These are phyloP conservation scores for Ramichloridium luteum DNA, from an alignment of 2,329 filamentous ascomycete species.

Conservation along the genomic window DNA sequence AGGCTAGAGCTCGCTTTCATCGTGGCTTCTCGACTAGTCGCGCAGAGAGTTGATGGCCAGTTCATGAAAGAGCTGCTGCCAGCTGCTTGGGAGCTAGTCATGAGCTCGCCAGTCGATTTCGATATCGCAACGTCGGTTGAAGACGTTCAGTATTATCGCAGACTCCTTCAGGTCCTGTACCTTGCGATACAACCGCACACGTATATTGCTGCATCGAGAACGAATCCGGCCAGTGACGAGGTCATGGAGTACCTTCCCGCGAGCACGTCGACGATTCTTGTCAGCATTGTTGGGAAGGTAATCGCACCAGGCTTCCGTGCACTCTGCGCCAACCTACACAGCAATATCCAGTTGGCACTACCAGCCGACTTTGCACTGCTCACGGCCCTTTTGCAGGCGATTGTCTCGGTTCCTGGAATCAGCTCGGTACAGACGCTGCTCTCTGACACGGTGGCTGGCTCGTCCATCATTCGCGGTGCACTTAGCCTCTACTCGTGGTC, in stretches of 20 bases:
- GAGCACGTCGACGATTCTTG: conserved; percentile 43
- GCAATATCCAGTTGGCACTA: conserved; percentile 27
- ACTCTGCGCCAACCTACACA: conserved; percentile 68
- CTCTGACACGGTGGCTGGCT: conserved; percentile 40
- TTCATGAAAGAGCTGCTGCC: conserved; percentile 44
- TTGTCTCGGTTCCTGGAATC: conserved; percentile 61
- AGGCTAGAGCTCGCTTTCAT: conserved; percentile 72
- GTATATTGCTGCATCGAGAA: conserved; percentile 8
- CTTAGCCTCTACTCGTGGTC: conserved; percentile 88
- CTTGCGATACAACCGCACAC: conserved; percentile 59
- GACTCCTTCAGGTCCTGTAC: conserved; percentile 72
- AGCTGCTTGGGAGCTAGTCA: conserved; percentile 49
- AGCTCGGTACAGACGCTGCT: conserved; percentile 42
- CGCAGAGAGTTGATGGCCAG: conserved; percentile 34
- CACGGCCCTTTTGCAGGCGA: conserved; percentile 77
- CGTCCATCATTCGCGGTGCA: conserved; percentile 64
- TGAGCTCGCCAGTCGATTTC: conserved; percentile 43
- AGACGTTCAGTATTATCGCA: conserved; percentile 63
- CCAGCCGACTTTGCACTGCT: conserved; percentile 78
- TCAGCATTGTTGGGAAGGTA: conserved; percentile 69
- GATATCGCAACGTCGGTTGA: conserved; percentile 45
- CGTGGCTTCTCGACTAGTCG: conserved; percentile 66
- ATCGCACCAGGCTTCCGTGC: conserved; percentile 73
- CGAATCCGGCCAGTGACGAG: conserved; percentile 5
- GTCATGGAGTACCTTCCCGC: conserved; percentile 23